Evolutionary conservation across 2,329 filamentous ascomycete genomes (phyloP).

Genomic region (Alternaria consortialis): DNA sequence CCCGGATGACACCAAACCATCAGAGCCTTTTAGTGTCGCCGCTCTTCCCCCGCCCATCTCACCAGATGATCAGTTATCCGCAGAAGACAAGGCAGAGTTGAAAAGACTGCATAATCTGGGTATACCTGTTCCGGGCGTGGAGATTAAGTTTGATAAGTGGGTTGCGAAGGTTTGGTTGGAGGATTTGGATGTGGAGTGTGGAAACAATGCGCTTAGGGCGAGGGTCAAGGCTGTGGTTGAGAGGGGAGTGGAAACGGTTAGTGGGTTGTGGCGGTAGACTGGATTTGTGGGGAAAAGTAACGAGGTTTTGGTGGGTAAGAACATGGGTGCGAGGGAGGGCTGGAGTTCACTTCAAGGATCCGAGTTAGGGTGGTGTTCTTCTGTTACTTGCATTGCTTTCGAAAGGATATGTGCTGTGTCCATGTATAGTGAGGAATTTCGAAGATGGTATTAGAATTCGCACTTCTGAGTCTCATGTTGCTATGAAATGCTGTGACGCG

Average conservation of each 20-base stretch:
- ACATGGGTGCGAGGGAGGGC: not conserved
- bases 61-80: conserved; percentile 10
- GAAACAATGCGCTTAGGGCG: conserved; percentile 79
- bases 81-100: conserved; percentile 64
- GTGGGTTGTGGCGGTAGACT: conserved; percentile 40
- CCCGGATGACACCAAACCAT: conserved; percentile 1
- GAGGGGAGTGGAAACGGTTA: conserved; percentile 83
- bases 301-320: not conserved
- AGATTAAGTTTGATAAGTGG: conserved; percentile 87
- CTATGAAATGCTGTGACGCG: not conserved
- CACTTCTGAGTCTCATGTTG: not conserved
- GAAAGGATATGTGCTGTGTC: not conserved
- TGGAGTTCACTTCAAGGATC: not conserved
- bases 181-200: conserved; percentile 87
- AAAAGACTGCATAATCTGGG: conserved; percentile 82
- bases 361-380: not conserved
- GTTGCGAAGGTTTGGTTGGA: conserved; percentile 91
- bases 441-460: not conserved
- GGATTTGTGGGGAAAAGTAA: not conserved
- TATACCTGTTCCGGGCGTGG: conserved; percentile 88
- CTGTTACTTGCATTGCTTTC: not conserved
- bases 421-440: not conserved
- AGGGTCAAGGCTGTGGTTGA: conserved; percentile 90
- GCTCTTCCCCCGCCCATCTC: not conserved
- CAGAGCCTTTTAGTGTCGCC: conserved; percentile 21